phyloP scores from a whole-genome alignment of 805 yeast species.

The Pichia sporocuriosa region DNA sequence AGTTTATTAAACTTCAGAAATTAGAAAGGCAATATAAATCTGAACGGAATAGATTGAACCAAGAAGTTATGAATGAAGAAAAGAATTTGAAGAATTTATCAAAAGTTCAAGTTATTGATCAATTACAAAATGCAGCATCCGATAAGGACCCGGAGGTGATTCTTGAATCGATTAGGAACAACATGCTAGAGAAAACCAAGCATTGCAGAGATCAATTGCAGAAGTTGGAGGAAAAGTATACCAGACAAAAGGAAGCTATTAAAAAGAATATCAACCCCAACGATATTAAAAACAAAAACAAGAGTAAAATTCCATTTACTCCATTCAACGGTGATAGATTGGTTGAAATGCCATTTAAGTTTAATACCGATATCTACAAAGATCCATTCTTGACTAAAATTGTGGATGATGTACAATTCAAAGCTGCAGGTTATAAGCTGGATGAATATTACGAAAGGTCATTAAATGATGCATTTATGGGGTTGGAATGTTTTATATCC shows the following conservation, averaged over 20 bases:
- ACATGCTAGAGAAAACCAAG: slow-evolving; percentile 55
- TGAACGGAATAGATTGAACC: slow-evolving; percentile 60
- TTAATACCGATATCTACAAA: slow-evolving; percentile 35
- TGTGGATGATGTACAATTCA: slow-evolving; percentile 51
- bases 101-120: slow-evolving; percentile 50
- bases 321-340: slow-evolving; percentile 92
- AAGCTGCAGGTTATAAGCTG: slow-evolving; percentile 82
- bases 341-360: slow-evolving; percentile 40
- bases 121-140: slow-evolving; percentile 33
- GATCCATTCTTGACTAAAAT: slow-evolving; percentile 49
- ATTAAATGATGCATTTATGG: slow-evolving; percentile 82
- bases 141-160: slow-evolving; percentile 36
- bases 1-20: slow-evolving; percentile 54
- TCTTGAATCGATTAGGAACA: slow-evolving; percentile 44
- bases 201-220: slow-evolving; percentile 56
- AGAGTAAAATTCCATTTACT: slow-evolving; percentile 59
- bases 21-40: slow-evolving; percentile 65
- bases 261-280: slow-evolving; percentile 22
- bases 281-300: slow-evolving; percentile 17
- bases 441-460: slow-evolving; percentile 66
- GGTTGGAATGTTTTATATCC: slow-evolving; percentile 75
- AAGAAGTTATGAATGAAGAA: slow-evolving; percentile 49
- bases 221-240: slow-evolving; percentile 27
- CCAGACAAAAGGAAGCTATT: slow-evolving; percentile 25
- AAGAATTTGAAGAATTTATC: slow-evolving; percentile 36